Base-by-base conservation (phyloP, 495 filamentous ascomycete genomes). In the Xylaria intraflava region DNA sequence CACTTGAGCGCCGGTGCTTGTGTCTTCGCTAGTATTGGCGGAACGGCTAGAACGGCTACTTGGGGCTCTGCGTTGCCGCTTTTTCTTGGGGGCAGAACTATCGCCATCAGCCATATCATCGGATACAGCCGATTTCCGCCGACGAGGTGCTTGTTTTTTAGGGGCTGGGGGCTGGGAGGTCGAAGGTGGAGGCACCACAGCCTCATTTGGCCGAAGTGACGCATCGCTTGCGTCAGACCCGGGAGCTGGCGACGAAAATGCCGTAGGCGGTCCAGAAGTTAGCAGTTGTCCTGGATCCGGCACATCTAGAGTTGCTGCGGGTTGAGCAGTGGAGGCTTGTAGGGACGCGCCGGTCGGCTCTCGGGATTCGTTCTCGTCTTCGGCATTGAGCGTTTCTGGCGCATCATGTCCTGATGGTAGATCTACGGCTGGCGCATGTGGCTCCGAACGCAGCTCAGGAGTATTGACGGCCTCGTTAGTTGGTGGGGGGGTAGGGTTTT, bases 1-100 rank as follows among this genome's bases (percentile, higher is more conserved):
- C 46, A 49, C 65, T 66, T 51, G 67, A 66, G 40, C 64, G 68
- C 43, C 46, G 24, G 48, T 20, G n/a, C 12, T 49, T 40, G 58
- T 45, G 45, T 24, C 56, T 65, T 67, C 33, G 55, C 51, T 43
- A 41, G 47, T 48, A 54, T 55, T 51, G 11, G 51, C 20, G 5
- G 53, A 45, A 35, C 48, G 23, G 24, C n/a, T n/a, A n/a, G n/a
- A n/a, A n/a, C 24, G 40, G 31, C 47, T 53, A 9, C 14, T 48
- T 16, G 56, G 41, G 22, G 55, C 55, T 46, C 58, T 62, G 51
- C 53, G 49, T 38, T 46, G 41, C 16, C 52, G 62, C 40, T 44
- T 62, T 46, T 63, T 58, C 45, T 62, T 61, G 6, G 58, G 56
- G 22, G 51, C 53, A 14, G 48, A 19, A 11, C 40, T 52, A 17